Percentiles rank a stretch among this genome's conserved stretches.
Conservation (phyloP, 148 eudicot genomes). For the Persicaria maculosa region DNA sequence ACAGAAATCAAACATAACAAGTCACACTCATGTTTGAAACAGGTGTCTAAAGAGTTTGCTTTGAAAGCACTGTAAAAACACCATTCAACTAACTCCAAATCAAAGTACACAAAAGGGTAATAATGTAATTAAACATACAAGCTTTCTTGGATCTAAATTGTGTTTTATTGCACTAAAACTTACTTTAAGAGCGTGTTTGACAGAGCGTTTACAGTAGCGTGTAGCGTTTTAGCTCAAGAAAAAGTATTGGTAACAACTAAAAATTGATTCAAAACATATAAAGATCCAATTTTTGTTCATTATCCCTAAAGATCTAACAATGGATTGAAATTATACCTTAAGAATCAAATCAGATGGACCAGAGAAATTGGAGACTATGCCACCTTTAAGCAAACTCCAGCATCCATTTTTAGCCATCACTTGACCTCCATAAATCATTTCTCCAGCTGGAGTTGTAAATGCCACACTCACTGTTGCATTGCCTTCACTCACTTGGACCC, state of each 20-base stretch:
- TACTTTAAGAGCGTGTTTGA: too few species aligned
- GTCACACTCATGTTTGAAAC: background rate
- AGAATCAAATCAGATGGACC: constrained; percentile 28
- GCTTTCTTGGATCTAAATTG: background rate
- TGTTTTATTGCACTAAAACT: background rate
- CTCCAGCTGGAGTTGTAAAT: constrained; percentile 18
- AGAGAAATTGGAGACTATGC: constrained; percentile 26
- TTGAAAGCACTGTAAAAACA: too few species aligned
- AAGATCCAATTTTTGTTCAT: too few species aligned
- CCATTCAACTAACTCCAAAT: background rate
- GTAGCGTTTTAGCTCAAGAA: too few species aligned
- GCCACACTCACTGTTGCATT: constrained; percentile 31
- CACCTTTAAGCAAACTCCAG: constrained; percentile 75
- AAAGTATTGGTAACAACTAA: too few species aligned
- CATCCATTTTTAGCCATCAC: constrained; percentile 53
- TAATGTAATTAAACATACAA: background rate
- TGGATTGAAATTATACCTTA: constrained; percentile 21
- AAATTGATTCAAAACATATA: too few species aligned
- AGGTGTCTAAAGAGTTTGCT: too few species aligned
- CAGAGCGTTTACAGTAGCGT: too few species aligned
- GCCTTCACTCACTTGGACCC: constrained; percentile 47
- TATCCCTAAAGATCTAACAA: background rate
- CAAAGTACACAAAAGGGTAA: background rate
- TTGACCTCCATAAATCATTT: constrained; percentile 31
- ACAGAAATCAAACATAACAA: background rate